Evolutionary conservation across 176 grass and related monocot genomes (phyloP).

Genomic region (Areca catechu): DNA sequence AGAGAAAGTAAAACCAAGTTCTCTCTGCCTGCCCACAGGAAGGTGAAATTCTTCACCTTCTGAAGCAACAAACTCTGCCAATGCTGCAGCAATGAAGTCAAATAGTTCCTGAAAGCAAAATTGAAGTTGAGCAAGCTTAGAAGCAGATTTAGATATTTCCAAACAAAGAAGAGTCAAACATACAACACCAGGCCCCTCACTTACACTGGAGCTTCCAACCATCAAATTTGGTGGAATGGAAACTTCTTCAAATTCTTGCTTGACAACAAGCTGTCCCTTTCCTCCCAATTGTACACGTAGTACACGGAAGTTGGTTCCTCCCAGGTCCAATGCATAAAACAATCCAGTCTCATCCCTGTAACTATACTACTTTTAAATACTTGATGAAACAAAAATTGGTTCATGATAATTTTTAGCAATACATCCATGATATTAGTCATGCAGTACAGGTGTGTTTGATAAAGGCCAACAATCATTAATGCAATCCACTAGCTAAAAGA

Average conservation of each 20-base stretch:
- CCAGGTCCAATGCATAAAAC: conserved; percentile 18
- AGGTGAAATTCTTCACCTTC: conserved; percentile 16
- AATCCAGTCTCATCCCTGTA: conserved; percentile 14
- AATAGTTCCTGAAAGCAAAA: conserved; percentile 4
- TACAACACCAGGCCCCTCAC: too few relatives aligned
- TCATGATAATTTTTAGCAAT: too few relatives aligned
- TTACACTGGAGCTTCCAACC: conserved; percentile 12
- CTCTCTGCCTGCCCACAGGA: conserved; percentile 4
- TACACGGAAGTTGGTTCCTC: conserved; percentile 19
- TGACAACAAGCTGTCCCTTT: conserved; percentile 11
- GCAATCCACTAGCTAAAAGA: too few relatives aligned
- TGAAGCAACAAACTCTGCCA: conserved; percentile 2
- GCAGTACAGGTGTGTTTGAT: too few relatives aligned
- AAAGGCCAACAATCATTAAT: too few relatives aligned
- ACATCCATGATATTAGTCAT: too few relatives aligned
- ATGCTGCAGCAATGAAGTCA: conserved; percentile 16
- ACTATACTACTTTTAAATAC: too few relatives aligned
- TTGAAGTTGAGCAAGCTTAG: too few relatives aligned
- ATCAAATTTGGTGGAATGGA: conserved; percentile 10
- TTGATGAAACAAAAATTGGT: too few relatives aligned
- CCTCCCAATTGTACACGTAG: conserved; percentile 15
- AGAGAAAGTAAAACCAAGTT: conserved; percentile 18
- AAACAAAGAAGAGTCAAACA: too few relatives aligned
- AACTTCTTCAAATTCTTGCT: conserved; percentile 9
- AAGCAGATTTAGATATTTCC: too few relatives aligned